These are phyloP conservation scores for Solanum pinnatisectum DNA, from an alignment of 257 asterid genomes.

Conservation along the genomic window DNA sequence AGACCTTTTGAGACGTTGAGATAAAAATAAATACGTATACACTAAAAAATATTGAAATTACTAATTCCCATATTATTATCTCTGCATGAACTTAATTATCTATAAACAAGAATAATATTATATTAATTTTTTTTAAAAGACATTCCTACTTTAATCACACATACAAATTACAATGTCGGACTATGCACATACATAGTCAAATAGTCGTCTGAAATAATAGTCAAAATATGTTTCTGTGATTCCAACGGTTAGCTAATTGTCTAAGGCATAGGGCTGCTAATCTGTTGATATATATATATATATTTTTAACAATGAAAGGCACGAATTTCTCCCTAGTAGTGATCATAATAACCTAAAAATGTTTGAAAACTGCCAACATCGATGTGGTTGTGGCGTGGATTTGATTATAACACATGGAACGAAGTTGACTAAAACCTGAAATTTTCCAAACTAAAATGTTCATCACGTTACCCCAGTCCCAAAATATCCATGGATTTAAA, in stretches of 20 bases:
- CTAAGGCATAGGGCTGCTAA: neutral
- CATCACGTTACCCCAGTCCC: neutral
- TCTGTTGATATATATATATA: neutral
- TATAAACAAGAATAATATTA: neutral
- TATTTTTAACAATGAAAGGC: neutral
- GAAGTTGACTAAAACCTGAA: neutral
- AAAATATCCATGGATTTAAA: neutral
- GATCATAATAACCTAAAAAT: neutral
- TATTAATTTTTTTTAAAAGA: neutral
- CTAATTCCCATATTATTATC: no score
- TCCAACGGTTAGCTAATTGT: neutral
- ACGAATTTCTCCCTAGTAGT: neutral
- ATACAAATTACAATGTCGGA: neutral
- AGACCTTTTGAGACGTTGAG: no score
- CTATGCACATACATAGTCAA: neutral
- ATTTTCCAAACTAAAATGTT: neutral
- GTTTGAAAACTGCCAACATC: neutral
- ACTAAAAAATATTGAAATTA: no score
- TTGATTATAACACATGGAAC: neutral
- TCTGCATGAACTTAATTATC: neutral
- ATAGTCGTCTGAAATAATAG: neutral
- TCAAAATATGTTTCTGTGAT: neutral
- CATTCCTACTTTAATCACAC: neutral
- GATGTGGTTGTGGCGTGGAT: neutral
- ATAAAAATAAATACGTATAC: no score